Evolutionary conservation across 306 rosid genomes (phyloP), one percentile per base, ranked within the genome.

Genomic region (Prunus armeniaca): DNA sequence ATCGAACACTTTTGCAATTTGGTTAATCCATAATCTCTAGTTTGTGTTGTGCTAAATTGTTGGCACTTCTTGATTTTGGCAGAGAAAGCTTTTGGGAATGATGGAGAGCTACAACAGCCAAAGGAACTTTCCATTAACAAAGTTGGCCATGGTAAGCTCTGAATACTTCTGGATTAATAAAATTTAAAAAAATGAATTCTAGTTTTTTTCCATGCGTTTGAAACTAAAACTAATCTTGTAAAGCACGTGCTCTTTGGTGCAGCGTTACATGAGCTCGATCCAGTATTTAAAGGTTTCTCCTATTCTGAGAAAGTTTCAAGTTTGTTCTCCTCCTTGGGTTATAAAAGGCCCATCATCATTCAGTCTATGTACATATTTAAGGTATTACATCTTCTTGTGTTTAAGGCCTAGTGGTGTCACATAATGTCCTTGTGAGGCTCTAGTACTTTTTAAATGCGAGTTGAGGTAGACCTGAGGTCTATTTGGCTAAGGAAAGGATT

Each of bases 311-410:
- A 92, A 75, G 0, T 87, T 80, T 81, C 91, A 6, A 74, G 89
- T 74, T 79, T 95, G 88, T 79, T 95, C 62, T 18, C 47, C 74
- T 95, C 97, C 58, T 87, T 95, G 79, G 91, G 87, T 71, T 95
- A 92, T 89, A 88, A 86, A 89, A 88, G 89, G 76, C 99, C 97
- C 9, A 87, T 79, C 68, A 46, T 82, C 76, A 76, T 90, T 86
- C 98, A 95, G 89, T 92, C 98, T 49, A 92, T 95, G 99, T 92
- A 95, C 85, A 87, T 95, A 80, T 95, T 92, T 80, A 92, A 95
- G 99, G 99, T 95, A 83, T 50, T 63, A 22, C 67, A n/a, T 64
- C 25, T 56, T 74, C 32, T 73, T 30, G 28, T 12, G 24, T 71
- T 19, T 7, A 69, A 12, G 8, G 58, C 46, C 43, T 45, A 9